Percentiles rank a stretch among this genome's conserved stretches.
phyloP scores from a whole-genome alignment of 768 basidiomycete species.

The Pisolithus marmoratus region DNA sequence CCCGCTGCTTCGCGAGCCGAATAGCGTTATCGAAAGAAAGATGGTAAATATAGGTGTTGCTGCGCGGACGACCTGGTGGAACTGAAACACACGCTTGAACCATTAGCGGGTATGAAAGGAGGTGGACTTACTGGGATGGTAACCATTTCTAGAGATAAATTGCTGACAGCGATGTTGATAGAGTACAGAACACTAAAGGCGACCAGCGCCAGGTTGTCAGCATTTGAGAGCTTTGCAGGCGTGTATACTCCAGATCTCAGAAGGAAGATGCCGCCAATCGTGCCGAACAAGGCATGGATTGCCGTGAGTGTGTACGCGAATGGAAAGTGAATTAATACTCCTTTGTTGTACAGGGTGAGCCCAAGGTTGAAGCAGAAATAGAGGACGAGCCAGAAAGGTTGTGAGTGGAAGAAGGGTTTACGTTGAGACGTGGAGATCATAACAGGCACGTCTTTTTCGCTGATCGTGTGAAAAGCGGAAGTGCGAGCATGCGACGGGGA shows the following conservation, averaged over 20 bases:
- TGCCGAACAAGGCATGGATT: slow-evolving; percentile 82
- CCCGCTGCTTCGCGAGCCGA: slow-evolving; percentile 53
- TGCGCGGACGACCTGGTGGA: slow-evolving; percentile 95
- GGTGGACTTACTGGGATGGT: slow-evolving; percentile 71
- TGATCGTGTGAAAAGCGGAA: not conserved
- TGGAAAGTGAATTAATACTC: slow-evolving; percentile 85
- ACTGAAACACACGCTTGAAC: slow-evolving; percentile 40
- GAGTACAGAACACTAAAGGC: slow-evolving; percentile 90
- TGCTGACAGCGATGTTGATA: slow-evolving; percentile 92
- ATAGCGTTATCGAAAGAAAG: slow-evolving; percentile 63
- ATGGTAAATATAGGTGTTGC: slow-evolving; percentile 92
- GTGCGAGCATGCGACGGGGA: slow-evolving; percentile 9
- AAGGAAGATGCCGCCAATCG: slow-evolving; percentile 70
- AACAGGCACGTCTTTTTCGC: slow-evolving; percentile 4
- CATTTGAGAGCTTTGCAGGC: slow-evolving; percentile 45
- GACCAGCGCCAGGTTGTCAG: slow-evolving; percentile 57
- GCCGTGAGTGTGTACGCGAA: slow-evolving; percentile 96
- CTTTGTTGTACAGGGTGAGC: slow-evolving; percentile 94
- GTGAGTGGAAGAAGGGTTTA: slow-evolving; percentile 20
- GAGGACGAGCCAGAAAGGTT: slow-evolving; percentile 59
- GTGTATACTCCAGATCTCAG: slow-evolving; percentile 52
- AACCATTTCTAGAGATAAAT: slow-evolving; percentile 81
- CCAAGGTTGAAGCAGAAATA: slow-evolving; percentile 91
- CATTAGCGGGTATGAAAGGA: not conserved
- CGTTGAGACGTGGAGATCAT: slow-evolving; percentile 7